phyloP scores from a whole-genome alignment of 768 basidiomycete genomes.

The Suillus variegatus region DNA sequence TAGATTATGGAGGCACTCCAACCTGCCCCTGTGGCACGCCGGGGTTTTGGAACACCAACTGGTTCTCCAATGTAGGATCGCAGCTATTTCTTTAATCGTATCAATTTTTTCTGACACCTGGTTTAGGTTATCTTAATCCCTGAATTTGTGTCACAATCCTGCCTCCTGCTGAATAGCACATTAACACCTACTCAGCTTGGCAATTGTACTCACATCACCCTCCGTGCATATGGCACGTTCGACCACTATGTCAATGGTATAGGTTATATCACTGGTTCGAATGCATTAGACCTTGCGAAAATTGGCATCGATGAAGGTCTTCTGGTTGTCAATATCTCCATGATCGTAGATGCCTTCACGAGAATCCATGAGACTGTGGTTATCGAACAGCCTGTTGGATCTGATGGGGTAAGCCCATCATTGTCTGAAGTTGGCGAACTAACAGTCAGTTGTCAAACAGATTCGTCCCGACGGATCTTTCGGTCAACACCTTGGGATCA shows the following conservation, averaged over 20 bases:
- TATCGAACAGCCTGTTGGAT: slow-evolving; percentile 46
- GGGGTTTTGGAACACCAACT: slow-evolving; percentile 62
- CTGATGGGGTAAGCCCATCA: slow-evolving; percentile 55
- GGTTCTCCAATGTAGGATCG: slow-evolving; percentile 55
- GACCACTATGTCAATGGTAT: slow-evolving; percentile 43
- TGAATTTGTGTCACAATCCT: slow-evolving; percentile 52
- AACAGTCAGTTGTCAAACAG: neutral
- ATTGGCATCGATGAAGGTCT: slow-evolving; percentile 56
- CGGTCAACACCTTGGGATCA: slow-evolving; percentile 58
- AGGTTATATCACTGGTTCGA: slow-evolving; percentile 61
- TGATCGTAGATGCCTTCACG: slow-evolving; percentile 50
- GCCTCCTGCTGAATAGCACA: slow-evolving; percentile 52
- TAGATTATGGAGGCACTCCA: slow-evolving; percentile 53
- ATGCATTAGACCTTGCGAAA: slow-evolving; percentile 63
- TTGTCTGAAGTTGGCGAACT: neutral
- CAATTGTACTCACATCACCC: slow-evolving; percentile 52
- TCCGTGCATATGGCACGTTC: slow-evolving; percentile 52
- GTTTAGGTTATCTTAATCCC: slow-evolving; percentile 62
- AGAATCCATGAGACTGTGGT: slow-evolving; percentile 54
- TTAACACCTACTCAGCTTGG: slow-evolving; percentile 43
- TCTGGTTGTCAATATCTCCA: slow-evolving; percentile 39
- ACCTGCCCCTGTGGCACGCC: slow-evolving; percentile 58
- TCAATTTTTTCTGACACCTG: neutral
- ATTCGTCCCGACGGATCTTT: slow-evolving; percentile 29
- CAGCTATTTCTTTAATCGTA: neutral